Percentiles rank a stretch among this genome's conserved stretches.
These are phyloP conservation scores for Suillus americanus DNA, from an alignment of 768 basidiomycete species.

Conservation along the genomic window DNA sequence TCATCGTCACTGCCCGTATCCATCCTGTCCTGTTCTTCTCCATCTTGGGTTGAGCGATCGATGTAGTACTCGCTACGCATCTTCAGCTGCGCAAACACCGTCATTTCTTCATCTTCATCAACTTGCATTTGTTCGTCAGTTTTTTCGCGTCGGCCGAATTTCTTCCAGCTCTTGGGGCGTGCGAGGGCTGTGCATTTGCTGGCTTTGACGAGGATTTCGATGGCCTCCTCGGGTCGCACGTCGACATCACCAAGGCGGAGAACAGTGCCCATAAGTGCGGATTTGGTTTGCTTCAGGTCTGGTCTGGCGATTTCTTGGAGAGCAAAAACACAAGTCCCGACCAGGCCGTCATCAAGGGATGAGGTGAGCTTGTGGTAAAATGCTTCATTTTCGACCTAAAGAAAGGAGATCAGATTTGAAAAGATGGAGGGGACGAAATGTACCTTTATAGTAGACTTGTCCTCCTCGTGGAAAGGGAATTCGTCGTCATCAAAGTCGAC, in stretches of 20 bases:
- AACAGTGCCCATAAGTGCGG: constrained; percentile 58
- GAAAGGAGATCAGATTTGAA: constrained; percentile 4
- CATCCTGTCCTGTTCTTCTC: constrained; percentile 26
- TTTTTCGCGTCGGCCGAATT: constrained; percentile 50
- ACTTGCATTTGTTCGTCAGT: constrained; percentile 30
- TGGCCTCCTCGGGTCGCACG: constrained; percentile 61
- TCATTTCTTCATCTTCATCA: constrained; percentile 29
- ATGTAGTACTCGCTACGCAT: constrained; percentile 57
- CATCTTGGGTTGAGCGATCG: constrained; percentile 40
- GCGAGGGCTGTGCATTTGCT: constrained; percentile 78
- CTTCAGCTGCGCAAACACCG: constrained; percentile 40
- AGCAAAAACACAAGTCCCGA: constrained; percentile 31
- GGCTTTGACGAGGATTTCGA: constrained; percentile 71
- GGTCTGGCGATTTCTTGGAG: constrained; percentile 40
- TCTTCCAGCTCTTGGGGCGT: constrained; percentile 77
- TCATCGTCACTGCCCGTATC: constrained; percentile 32
- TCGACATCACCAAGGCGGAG: constrained; percentile 81
- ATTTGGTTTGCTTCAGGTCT: constrained; percentile 67
- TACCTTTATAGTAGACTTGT: constrained; percentile 78
- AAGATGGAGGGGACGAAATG: constrained; percentile 1
- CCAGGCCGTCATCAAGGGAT: constrained; percentile 30
- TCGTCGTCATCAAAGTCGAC: constrained; percentile 85
- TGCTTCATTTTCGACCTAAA: constrained; percentile 69
- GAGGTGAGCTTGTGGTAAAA: constrained; percentile 57
- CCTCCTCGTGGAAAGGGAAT: constrained; percentile 57